Evolutionary conservation across 306 rosid species (phyloP), one percentile per base, ranked within the genome.

Genomic region (Malus sylvestris): DNA sequence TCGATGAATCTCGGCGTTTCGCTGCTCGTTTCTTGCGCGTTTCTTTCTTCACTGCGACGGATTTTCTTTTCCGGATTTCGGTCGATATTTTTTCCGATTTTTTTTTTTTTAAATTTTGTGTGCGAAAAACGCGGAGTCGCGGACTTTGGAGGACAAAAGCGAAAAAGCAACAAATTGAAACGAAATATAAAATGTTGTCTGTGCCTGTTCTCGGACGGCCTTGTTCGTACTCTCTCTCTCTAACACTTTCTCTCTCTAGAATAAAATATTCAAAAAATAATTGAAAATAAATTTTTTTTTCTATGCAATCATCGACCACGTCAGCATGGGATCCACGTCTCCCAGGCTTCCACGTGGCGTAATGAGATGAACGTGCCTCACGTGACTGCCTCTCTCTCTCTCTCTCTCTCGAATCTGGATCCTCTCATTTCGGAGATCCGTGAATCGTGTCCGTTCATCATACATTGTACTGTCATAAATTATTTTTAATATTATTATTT

Each of bases 271-370:
- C 20, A 68, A 77, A 49, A 35, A 10, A 68, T 46, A 8, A 25
- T 67, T 51, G 61, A 9, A 27, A 27, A 15, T 4, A 14, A 61
- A 7, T 61, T 12, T 22, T 32, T 15, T 42, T 29, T 71, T 63
- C 11, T 20, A 10, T 30, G 10, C 42, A n/a, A 46, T 30, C 49
- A 23, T 45, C 64, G 49, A 18, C 88, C 91, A 89, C 91, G 93
- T 92, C 92, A 85, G 51, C 84, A 86, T 84, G 88, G 91, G 91
- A 78, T 84, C 93, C 93, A 87, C 83, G 82, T 70, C 76, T 79
- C n/a, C 10, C 12, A 77, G 55, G 0, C 2, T 2, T 66, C 93
- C 97, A 92, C 93, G 96, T 90, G 92, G 86, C 79, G 51, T 33
- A 20, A 67, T 86, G 71, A 72, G 84, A 88, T 85, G 86, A 74